These are phyloP conservation scores for Phytophthora cactorum DNA, from an alignment of 352 stramenopile species.

Conservation along the genomic window DNA sequence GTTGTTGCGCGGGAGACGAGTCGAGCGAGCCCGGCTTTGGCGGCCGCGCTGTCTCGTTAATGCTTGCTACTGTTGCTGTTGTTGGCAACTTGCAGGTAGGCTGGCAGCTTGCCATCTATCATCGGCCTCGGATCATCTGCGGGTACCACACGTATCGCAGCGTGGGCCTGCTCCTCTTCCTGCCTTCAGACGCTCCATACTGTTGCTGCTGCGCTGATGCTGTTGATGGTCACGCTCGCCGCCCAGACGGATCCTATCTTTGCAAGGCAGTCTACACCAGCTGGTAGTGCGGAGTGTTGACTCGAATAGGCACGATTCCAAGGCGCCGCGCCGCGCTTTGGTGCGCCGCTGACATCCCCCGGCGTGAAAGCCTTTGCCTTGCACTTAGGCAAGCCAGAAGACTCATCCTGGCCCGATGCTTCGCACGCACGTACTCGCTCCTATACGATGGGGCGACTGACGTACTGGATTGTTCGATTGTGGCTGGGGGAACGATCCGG, in stretches of 20 bases:
- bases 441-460: slow-evolving; percentile 46
- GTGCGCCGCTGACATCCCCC: no score
- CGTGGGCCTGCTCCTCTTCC: slow-evolving; percentile 11
- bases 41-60: background rate
- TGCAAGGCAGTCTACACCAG: slow-evolving; percentile 18
- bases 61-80: slow-evolving; percentile 2
- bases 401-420: slow-evolving; percentile 27
- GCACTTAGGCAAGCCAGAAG: slow-evolving; percentile 1
- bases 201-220: background rate
- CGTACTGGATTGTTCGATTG: slow-evolving; percentile 50
- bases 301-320: slow-evolving; percentile 31
- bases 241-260: slow-evolving; percentile 11
- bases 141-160: slow-evolving; percentile 36
- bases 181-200: slow-evolving; percentile 4
- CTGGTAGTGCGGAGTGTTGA: slow-evolving; percentile 23
- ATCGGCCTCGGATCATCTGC: slow-evolving; percentile 29
- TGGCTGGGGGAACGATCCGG: slow-evolving; percentile 24
- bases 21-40: background rate
- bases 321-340: background rate
- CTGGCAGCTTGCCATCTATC: slow-evolving; percentile 14
- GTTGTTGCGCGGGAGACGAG: slow-evolving; percentile 33
- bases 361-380: background rate
- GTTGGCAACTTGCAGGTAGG: background rate
- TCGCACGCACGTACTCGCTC: slow-evolving; percentile 36
- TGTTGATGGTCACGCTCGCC: slow-evolving; percentile 8